Evolutionary conservation across 768 basidiomycete genomes (phyloP).

Genomic region (Panus rudis): DNA sequence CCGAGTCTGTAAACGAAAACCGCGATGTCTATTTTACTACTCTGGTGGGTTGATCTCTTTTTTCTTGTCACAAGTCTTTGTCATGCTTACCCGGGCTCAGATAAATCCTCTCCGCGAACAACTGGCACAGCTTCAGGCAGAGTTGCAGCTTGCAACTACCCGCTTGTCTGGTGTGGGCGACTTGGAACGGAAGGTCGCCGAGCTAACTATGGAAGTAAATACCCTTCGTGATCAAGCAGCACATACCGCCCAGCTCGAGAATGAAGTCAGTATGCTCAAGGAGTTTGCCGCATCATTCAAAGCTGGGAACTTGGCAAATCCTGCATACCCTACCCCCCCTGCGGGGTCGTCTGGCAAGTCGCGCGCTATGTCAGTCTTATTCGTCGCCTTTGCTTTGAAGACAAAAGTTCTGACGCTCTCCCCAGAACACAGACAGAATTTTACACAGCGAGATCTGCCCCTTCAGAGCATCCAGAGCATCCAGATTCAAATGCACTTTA

Average conservation of each 20-base stretch:
- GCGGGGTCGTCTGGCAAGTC: no score
- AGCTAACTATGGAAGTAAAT: conserved; percentile 29
- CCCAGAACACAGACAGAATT: no score
- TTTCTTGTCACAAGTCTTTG: background rate
- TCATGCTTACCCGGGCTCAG: conserved; percentile 6
- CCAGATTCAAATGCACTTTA: no score
- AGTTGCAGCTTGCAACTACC: conserved; percentile 34
- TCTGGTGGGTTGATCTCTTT: no score
- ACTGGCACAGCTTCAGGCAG: conserved; percentile 38
- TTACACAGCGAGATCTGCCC: no score
- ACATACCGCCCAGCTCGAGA: conserved; percentile 10
- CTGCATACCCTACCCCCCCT: no score
- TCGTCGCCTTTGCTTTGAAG: no score
- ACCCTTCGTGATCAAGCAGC: conserved; percentile 18
- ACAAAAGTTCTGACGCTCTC: no score
- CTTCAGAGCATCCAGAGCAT: no score
- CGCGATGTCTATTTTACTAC: no score
- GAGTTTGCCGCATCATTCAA: background rate
- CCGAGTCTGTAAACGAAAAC: no score
- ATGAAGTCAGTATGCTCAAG: conserved; percentile 10
- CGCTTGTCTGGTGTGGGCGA: conserved; percentile 29
- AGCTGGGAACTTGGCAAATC: background rate
- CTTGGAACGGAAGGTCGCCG: conserved; percentile 31
- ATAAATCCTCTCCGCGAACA: conserved; percentile 41
- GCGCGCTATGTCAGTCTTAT: no score